Conservation (phyloP, 2,329 filamentous ascomycete genomes). For the Scortechinia acanthostroma region DNA sequence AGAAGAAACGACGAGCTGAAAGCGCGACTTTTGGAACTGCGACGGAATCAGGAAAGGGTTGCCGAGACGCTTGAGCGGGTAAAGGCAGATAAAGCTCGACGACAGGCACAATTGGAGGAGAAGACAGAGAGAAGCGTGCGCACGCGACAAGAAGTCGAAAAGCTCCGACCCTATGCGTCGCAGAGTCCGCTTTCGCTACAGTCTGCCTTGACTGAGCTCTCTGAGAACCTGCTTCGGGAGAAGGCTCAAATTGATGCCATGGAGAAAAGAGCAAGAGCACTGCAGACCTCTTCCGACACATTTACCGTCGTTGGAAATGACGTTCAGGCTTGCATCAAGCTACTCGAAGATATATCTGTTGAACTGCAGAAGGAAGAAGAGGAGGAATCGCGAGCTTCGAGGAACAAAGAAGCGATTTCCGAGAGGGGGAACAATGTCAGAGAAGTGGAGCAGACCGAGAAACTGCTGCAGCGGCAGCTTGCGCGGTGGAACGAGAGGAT, state of each 20-base stretch:
- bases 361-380: slow-evolving; percentile 89
- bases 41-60: slow-evolving; percentile 75
- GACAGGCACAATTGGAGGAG: slow-evolving; percentile 67
- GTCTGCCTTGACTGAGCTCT: slow-evolving; percentile 73
- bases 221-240: slow-evolving; percentile 69
- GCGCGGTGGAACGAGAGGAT: slow-evolving; percentile 81
- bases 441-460: slow-evolving; percentile 84
- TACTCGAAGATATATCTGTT: slow-evolving; percentile 78
- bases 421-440: slow-evolving; percentile 83
- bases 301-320: slow-evolving; percentile 80
- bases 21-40: slow-evolving; percentile 71
- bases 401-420: slow-evolving; percentile 78
- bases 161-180: slow-evolving; percentile 83
- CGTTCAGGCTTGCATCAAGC: slow-evolving; percentile 78
- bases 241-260: slow-evolving; percentile 80
- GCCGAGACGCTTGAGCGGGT: slow-evolving; percentile 76
- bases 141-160: slow-evolving; percentile 77
- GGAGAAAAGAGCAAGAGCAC: slow-evolving; percentile 77
- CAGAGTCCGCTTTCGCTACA: slow-evolving; percentile 82
- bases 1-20: slow-evolving; percentile 82
- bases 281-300: slow-evolving; percentile 87
- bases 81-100: slow-evolving; percentile 70
- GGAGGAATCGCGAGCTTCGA: slow-evolving; percentile 71
- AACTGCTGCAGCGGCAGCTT: slow-evolving; percentile 75
- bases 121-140: slow-evolving; percentile 64